Evolutionary conservation across 148 eudicot species (phyloP), one percentile per base, ranked within the genome.

Genomic region (Rhododendron ovatum): DNA sequence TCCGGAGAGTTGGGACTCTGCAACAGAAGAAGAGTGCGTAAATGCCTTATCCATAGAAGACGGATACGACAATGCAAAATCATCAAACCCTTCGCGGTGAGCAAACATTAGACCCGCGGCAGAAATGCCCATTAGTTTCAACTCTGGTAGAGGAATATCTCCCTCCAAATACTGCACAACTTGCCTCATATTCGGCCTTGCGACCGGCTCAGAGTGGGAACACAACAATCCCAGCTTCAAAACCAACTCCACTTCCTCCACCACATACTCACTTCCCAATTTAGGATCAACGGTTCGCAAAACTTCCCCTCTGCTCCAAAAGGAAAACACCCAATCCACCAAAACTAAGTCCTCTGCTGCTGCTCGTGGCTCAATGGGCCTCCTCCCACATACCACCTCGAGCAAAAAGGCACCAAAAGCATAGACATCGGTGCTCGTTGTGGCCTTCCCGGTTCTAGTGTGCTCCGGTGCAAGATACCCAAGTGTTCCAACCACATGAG

Each of bases 401-500:
- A 90, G 90, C 43, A 86, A 59, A 57, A 90, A 85, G 0, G 89
- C 89, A 55, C 92, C 92, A 43, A 90, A 90, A 18, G 92, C 92
- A 47, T 85, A 90, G 41, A 90, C 90, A 78, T 90, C 92, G 1
- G 90, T 84, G 37, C 86, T 71, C 3, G 88, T 84, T 76, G 92
- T 89, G 86, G 89, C 92, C 87, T 78, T 83, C 1, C 92, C 92
- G 12, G 89, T 87, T 75, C 88, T 63, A 14, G 85, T 79, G 3
- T 79, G 76, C 79, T 90, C 92, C 1, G 92, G 92, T 30, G 92
- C 92, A 7, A 90, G 84, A 82, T 90, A 90, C 51, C 92, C 92
- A 0, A 90, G 10, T 30, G 92, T 90, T 20, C 92, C 92, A 2
- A 74, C 89, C 18, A 90, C 87, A 2, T 80, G 78, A 0, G 92